phyloP scores from a whole-genome alignment of 805 yeast species.

The Sugiyamaella lignohabitans region DNA sequence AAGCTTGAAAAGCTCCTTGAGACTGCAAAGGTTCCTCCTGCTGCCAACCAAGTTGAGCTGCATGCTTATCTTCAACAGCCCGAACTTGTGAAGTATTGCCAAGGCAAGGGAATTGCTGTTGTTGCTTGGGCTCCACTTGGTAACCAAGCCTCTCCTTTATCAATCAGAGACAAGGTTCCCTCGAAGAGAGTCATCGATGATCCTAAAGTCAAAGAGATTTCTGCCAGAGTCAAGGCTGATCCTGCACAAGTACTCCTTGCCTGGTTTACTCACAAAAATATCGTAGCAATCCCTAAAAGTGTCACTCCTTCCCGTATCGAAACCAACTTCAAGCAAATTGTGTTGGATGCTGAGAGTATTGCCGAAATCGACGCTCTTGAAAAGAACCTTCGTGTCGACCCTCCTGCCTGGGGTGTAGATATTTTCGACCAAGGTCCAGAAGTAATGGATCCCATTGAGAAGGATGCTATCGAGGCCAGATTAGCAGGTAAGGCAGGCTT shows the following conservation, averaged over 20 bases:
- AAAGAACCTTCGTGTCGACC: constrained; percentile 23
- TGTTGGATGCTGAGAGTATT: constrained; percentile 40
- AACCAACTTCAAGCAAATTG: constrained; percentile 48
- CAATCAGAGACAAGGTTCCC: constrained; percentile 8
- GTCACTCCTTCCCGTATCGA: constrained; percentile 57
- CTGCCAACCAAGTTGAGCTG: constrained; percentile 58
- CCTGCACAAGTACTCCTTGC: constrained; percentile 63
- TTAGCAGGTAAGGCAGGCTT: not conserved
- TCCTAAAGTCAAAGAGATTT: constrained; percentile 47
- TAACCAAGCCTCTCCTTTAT: constrained; percentile 38
- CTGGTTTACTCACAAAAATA: constrained; percentile 73
- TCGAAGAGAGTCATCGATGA: constrained; percentile 39
- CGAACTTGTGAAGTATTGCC: constrained; percentile 39
- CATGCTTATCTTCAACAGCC: constrained; percentile 44
- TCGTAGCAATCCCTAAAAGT: constrained; percentile 74
- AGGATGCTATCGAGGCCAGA: not conserved
- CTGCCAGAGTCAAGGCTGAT: constrained; percentile 44
- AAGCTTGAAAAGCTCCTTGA: constrained; percentile 57
- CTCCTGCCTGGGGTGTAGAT: constrained; percentile 23
- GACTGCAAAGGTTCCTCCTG: constrained; percentile 43
- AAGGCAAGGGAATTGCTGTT: constrained; percentile 39
- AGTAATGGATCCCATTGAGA: not conserved
- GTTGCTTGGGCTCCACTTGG: constrained; percentile 68
- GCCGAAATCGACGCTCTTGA: constrained; percentile 18
- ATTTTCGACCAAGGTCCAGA: constrained; percentile 19